Evolutionary conservation across 495 filamentous ascomycete genomes (phyloP).

Genomic region (Penicillium maclennaniae): DNA sequence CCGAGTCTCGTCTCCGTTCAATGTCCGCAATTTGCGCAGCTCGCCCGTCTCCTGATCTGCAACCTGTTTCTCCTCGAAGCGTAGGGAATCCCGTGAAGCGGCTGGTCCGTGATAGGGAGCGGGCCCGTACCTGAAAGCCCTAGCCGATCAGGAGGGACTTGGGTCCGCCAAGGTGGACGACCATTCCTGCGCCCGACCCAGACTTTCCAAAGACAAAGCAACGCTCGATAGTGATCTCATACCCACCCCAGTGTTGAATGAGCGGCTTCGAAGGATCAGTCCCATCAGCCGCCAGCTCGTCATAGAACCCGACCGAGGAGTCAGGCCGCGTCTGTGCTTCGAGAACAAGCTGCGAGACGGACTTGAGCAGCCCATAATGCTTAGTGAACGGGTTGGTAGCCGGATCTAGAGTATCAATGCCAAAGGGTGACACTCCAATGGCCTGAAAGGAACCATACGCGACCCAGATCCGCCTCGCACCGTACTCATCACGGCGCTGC

Average conservation of each 20-base stretch:
- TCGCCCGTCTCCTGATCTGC: conserved; percentile 32
- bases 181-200: conserved; percentile 40
- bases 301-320: conserved; percentile 44
- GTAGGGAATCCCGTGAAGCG: conserved; percentile 42
- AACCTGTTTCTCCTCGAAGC: conserved; percentile 39
- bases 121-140: conserved; percentile 42
- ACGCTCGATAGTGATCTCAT: conserved; percentile 37
- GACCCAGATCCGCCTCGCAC: conserved; percentile 41
- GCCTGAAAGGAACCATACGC: conserved; percentile 42
- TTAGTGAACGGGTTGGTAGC: conserved; percentile 32
- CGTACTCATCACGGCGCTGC: conserved; percentile 46
- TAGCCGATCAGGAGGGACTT: conserved; percentile 46
- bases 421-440: conserved; percentile 43
- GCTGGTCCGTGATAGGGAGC: conserved; percentile 20
- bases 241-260: conserved; percentile 20
- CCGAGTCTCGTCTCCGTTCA: conserved; percentile 50
- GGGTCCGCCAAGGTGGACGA: conserved; percentile 36
- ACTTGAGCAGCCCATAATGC: conserved; percentile 37
- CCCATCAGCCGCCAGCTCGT: conserved; percentile 27
- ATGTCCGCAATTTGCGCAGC: conserved; percentile 29
- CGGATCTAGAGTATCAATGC: conserved; percentile 42
- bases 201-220: conserved; percentile 48
- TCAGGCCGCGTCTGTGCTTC: conserved; percentile 34
- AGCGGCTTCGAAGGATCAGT: conserved; percentile 24
- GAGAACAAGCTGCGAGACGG: conserved; percentile 35